Evolutionary conservation across 2,329 filamentous ascomycete species (phyloP).

Genomic region (Lachnellula willkommii): DNA sequence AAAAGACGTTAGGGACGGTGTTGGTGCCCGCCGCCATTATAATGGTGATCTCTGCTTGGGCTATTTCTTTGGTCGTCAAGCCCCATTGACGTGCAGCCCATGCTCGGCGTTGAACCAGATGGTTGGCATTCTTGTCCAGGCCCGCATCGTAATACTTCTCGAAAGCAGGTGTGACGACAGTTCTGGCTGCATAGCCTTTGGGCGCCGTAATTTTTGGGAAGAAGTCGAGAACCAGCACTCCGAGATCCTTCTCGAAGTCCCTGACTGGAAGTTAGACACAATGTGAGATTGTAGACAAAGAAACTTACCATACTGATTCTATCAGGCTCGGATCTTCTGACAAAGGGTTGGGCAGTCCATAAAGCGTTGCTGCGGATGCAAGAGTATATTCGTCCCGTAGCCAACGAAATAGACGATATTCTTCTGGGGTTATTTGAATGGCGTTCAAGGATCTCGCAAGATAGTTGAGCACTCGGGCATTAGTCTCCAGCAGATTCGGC

Average conservation of each 20-base stretch:
- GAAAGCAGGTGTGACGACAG: constrained; percentile 34
- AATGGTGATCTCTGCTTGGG: constrained; percentile 30
- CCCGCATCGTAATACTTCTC: constrained; percentile 28
- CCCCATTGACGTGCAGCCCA: constrained; percentile 2
- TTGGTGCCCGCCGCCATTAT: constrained; percentile 31
- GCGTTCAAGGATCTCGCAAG: constrained; percentile 30
- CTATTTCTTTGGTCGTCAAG: constrained; percentile 18
- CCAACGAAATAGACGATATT: constrained; percentile 6
- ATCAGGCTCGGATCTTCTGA: constrained; percentile 31
- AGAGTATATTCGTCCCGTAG: constrained; percentile 8
- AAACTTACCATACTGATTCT: constrained; percentile 34
- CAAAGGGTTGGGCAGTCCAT: constrained; percentile 40
- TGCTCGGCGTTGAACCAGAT: constrained; percentile 9
- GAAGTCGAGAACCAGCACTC: constrained; percentile 26
- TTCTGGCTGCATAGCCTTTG: constrained; percentile 27
- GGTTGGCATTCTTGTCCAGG: constrained; percentile 24
- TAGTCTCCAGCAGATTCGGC: constrained; percentile 12
- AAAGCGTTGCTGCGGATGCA: constrained; percentile 36
- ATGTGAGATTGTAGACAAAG: neutral
- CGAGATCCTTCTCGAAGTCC: constrained; percentile 26
- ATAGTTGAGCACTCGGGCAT: constrained; percentile 33
- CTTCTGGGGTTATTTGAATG: constrained; percentile 9
- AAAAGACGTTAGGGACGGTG: constrained; percentile 35
- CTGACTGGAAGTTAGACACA: constrained; percentile 8
- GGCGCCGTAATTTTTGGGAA: constrained; percentile 30